phyloP scores from a whole-genome alignment of 2,329 filamentous ascomycete species.

The Blastomyces parvus region DNA sequence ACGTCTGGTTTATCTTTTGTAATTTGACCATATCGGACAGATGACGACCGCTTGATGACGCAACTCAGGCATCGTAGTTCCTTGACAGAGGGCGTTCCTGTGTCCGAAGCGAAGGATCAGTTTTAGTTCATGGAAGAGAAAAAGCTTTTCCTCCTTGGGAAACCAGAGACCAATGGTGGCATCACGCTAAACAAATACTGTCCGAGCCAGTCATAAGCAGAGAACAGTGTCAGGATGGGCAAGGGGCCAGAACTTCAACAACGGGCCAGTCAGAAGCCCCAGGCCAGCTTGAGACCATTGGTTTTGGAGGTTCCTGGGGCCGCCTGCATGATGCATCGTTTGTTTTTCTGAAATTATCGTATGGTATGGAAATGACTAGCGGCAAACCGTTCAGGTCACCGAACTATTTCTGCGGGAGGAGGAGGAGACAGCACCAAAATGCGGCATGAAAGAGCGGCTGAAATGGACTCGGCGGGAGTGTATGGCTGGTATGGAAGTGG shows the following conservation, averaged over 20 bases:
- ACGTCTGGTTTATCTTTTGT: too few species aligned
- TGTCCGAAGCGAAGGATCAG: too few species aligned
- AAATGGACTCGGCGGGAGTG: background rate
- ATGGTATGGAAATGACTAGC: conserved; percentile 6
- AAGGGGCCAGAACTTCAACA: too few species aligned
- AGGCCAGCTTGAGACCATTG: background rate
- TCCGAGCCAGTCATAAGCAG: too few species aligned
- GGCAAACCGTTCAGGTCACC: background rate
- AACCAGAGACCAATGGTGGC: too few species aligned
- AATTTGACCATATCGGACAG: too few species aligned
- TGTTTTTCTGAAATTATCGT: background rate
- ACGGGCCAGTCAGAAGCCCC: background rate
- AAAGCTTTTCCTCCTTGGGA: too few species aligned
- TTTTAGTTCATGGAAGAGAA: too few species aligned
- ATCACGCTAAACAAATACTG: background rate
- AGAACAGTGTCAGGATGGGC: too few species aligned
- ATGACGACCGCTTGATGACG: background rate
- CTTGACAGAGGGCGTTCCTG: too few species aligned
- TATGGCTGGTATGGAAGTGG: background rate
- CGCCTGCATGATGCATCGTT: too few species aligned
- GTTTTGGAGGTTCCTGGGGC: background rate
- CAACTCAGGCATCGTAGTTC: background rate
- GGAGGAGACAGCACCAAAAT: background rate
- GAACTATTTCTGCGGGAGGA: background rate
- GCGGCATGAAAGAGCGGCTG: background rate